Evolutionary conservation across 1,284 basidiomycete species (phyloP), one percentile per base, ranked within the genome.

Genomic region (Sanghuangporus sanghuang): DNA sequence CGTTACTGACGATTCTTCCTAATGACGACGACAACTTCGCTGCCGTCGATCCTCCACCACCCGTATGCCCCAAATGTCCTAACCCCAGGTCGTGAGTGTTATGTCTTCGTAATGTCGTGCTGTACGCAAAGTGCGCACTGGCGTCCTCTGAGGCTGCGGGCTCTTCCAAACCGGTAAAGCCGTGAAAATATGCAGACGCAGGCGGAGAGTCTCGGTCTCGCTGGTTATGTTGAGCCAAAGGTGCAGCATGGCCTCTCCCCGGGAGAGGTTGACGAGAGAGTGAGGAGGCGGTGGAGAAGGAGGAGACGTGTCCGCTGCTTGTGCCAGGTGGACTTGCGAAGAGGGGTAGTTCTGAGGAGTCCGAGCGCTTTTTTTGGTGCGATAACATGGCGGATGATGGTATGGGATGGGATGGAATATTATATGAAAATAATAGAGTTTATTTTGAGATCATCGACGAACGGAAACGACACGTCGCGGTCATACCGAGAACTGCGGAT

Each of bases 101-200:
- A 68, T 93, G 90, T 66, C 92, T 74, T 59, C 91, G 75, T 27
- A 94, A 78, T 0, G 88, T 92, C 0, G 92, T 93, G 67, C 88
- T 91, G 75, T 92, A 93, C 2, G 90, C 87, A 70, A 93, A 94
- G 71, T 92, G 90, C 2, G 82, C 73, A 49, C 80, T 78, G 1
- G 90, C 88, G 61, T 85, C 85, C 0, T 86, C 78, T 86, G 83
- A 35, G 82, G 79, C 9, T 85, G 79, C 64, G 82, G 78, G 27
- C 79, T n/a, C 21, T 18, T 18, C 44, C 58, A 57, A 61, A 83
- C 78, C 38, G 78, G 78, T 32, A 80, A 77, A 48, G 84, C 79
- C 72, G 0, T 85, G 79, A 70, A 92, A 92, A 73, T 92, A 92
- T 0, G 88, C 81, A 2, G 90, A 91, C 0, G 90, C 90, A 0